These are phyloP conservation scores for Xylaria sp. DNA, from an alignment of 2,329 filamentous ascomycete genomes.

Conservation along the genomic window DNA sequence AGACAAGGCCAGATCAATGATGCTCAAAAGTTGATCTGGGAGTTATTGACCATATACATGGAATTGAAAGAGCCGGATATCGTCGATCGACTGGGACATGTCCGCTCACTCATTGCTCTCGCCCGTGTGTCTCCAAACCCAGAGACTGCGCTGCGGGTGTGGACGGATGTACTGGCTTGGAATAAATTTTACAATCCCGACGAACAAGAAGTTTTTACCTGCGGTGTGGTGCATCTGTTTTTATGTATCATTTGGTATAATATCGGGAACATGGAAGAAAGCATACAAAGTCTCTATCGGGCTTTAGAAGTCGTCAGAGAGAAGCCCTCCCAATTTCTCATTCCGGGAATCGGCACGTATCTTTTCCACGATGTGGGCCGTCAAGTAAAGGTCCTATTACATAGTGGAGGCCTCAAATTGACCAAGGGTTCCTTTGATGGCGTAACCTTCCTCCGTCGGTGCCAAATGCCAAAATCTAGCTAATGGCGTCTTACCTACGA, in stretches of 20 bases:
- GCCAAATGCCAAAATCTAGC: too few species aligned
- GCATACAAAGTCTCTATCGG: not conserved
- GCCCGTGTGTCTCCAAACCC: slow-evolving; percentile 3
- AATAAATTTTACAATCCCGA: slow-evolving; percentile 1
- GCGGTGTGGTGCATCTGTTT: not conserved
- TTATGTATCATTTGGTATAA: not conserved
- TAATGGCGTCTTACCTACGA: too few species aligned
- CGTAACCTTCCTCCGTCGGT: too few species aligned
- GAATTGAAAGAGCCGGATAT: not conserved
- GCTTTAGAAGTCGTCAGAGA: not conserved
- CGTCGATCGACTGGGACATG: not conserved
- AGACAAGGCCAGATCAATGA: slow-evolving; percentile 1
- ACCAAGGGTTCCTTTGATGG: too few species aligned
- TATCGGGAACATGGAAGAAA: not conserved
- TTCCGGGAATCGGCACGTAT: not conserved
- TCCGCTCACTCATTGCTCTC: not conserved
- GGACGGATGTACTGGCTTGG: not conserved
- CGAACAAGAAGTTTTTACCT: slow-evolving; percentile 4
- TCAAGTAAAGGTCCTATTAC: not conserved
- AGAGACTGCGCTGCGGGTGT: not conserved
- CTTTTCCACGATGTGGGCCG: slow-evolving; percentile 1
- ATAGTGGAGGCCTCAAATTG: not conserved
- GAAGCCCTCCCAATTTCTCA: not conserved
- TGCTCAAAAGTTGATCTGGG: not conserved
- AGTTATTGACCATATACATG: not conserved